Conservation (phyloP, 371 early-diverging fungal genomes). For the Ecytonucleospora hepatopenaei region DNA sequence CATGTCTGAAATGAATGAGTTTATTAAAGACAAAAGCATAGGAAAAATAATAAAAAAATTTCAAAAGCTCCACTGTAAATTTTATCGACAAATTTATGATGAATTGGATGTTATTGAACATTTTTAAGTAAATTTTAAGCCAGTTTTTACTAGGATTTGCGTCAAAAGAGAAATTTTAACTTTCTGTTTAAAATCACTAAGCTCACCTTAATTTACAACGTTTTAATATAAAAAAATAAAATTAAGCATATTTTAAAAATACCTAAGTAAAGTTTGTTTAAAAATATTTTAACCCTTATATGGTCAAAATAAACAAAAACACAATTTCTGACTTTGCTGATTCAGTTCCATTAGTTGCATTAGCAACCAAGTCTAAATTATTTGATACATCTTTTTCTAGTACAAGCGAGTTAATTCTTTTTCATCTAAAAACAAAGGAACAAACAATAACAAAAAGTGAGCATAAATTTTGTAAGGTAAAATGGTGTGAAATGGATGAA, state of each 20-base stretch:
- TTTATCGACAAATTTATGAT: background rate
- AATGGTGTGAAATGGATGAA: constrained; percentile 47
- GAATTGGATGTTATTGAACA: background rate
- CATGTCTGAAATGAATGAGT: background rate
- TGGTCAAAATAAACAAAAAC: constrained; percentile 55
- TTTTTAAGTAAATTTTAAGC: too few relatives aligned
- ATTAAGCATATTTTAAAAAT: too few relatives aligned
- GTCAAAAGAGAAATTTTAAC: too few relatives aligned
- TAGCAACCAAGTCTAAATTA: constrained; percentile 56
- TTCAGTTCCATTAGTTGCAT: constrained; percentile 42
- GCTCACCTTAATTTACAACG: too few relatives aligned
- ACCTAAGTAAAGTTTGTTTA: too few relatives aligned
- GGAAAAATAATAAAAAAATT: background rate
- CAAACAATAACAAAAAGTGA: constrained; percentile 27
- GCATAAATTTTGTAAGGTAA: constrained; percentile 49
- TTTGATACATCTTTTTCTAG: constrained; percentile 55
- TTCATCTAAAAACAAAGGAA: constrained; percentile 33
- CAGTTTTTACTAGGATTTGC: too few relatives aligned
- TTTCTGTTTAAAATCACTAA: too few relatives aligned
- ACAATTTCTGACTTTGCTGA: constrained; percentile 49
- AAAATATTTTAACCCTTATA: too few relatives aligned
- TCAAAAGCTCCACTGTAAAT: background rate
- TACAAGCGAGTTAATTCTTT: constrained; percentile 45
- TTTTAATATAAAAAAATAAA: too few relatives aligned
- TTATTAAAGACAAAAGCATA: background rate